Conservation (phyloP, 495 filamentous ascomycete species). For the Neurospora pannonica region DNA sequence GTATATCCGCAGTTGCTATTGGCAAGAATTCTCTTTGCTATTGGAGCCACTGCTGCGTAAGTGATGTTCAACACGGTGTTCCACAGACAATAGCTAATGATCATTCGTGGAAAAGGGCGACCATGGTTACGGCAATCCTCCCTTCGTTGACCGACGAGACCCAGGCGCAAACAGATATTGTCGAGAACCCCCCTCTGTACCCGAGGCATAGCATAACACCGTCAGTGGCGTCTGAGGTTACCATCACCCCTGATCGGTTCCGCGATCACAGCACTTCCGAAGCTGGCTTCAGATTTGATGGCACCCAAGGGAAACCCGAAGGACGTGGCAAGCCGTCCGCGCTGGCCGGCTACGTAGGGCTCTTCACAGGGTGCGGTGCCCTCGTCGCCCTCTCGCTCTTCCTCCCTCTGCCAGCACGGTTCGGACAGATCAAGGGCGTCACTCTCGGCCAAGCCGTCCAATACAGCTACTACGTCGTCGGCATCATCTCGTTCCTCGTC, state of each 20-base stretch:
- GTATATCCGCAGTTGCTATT: conserved; percentile 86
- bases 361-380: conserved; percentile 88
- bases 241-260: conserved; percentile 50
- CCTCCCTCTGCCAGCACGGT: conserved; percentile 74
- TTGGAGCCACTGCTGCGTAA: conserved; percentile 80
- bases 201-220: conserved; percentile 32
- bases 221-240: conserved; percentile 53
- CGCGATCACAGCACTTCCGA: conserved; percentile 14
- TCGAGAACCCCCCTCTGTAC: conserved; percentile 12
- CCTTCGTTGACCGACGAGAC: conserved; percentile 65
- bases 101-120: conserved; percentile 40
- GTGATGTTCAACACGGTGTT: conserved; percentile 10
- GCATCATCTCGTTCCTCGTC: conserved; percentile 58
- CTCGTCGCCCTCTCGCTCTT: conserved; percentile 73
- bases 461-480: conserved; percentile 79
- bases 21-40: conserved; percentile 75
- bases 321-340: conserved; percentile 37
- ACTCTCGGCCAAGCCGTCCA: conserved; percentile 60
- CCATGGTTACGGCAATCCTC: conserved; percentile 95
- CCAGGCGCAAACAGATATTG: conserved; percentile 7
- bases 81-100: not conserved
- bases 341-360: conserved; percentile 81
- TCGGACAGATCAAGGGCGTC: conserved; percentile 54
- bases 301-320: not conserved
- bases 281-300: not conserved